phyloP scores from a whole-genome alignment of 495 filamentous ascomycete genomes.

The Podospora didyma region DNA sequence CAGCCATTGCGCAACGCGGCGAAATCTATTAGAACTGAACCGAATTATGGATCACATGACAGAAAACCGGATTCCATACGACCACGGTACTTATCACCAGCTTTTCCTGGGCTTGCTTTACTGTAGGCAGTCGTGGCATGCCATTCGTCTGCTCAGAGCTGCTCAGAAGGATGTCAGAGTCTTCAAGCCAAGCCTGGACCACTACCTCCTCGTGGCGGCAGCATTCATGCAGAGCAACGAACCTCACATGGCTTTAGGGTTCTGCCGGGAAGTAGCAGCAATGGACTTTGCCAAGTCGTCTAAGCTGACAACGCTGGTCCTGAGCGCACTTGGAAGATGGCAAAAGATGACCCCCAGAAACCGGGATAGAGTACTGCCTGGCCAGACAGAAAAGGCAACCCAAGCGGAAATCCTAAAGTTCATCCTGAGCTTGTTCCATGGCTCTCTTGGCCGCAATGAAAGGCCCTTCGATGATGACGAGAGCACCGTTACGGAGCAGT shows the following conservation, averaged over 20 bases:
- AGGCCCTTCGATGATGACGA: too few species aligned
- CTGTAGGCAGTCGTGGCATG: constrained; percentile 58
- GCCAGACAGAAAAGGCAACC: background rate
- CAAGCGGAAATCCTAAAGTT: constrained; percentile 6
- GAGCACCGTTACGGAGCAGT: constrained; percentile 40
- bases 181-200: constrained; percentile 58
- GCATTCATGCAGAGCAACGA: constrained; percentile 34
- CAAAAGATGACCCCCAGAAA: background rate
- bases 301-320: constrained; percentile 20
- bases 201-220: constrained; percentile 39
- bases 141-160: constrained; percentile 57
- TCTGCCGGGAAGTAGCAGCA: background rate
- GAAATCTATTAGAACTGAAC: constrained; percentile 58
- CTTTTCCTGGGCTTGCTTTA: constrained; percentile 67
- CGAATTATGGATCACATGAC: constrained; percentile 62
- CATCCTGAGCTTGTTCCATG: constrained; percentile 33
- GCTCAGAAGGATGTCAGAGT: constrained; percentile 55
- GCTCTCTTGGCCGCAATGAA: background rate
- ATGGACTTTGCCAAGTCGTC: constrained; percentile 27
- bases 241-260: constrained; percentile 17
- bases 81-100: constrained; percentile 68
- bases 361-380: background rate
- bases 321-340: background rate
- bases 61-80: constrained; percentile 49
- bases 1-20: constrained; percentile 58